Conservation (phyloP, 2,329 filamentous ascomycete species). For the Thelonectria rubi region DNA sequence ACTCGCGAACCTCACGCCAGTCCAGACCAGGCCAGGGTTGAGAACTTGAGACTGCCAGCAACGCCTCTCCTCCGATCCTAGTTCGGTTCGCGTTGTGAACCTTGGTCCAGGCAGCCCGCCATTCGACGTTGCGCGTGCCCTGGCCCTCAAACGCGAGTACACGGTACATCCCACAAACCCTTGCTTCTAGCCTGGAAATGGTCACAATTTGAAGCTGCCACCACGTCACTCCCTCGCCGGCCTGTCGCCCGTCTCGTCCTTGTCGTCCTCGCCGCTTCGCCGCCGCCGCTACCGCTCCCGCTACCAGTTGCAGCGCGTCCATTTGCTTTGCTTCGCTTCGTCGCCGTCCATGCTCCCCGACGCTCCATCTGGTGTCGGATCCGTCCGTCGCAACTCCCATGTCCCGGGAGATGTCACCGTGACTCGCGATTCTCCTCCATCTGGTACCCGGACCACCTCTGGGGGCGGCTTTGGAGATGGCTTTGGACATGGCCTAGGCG, state of each 20-base stretch:
- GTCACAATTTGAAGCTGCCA: neutral
- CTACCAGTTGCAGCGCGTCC: slow-evolving; percentile 7
- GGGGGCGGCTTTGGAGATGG: neutral
- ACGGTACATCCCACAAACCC: slow-evolving; percentile 4
- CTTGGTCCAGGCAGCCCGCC: neutral
- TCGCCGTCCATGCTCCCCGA: slow-evolving; percentile 15
- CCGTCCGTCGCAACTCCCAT: slow-evolving; percentile 18
- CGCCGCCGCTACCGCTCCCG: slow-evolving; percentile 6
- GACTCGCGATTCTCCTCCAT: slow-evolving; percentile 14
- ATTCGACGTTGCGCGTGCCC: neutral
- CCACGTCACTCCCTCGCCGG: slow-evolving; percentile 1
- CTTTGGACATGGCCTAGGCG: neutral
- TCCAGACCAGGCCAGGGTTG: slow-evolving; percentile 4
- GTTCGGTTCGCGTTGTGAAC: neutral
- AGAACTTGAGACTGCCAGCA: neutral
- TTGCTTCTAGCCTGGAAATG: neutral
- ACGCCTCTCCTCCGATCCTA: slow-evolving; percentile 5
- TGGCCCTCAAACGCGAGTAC: neutral
- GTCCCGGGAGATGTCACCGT: slow-evolving; percentile 4
- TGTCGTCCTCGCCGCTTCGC: neutral
- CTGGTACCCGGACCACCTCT: neutral
- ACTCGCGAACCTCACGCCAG: neutral
- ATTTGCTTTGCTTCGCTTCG: neutral
- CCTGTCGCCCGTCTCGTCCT: neutral
- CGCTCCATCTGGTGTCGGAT: slow-evolving; percentile 25